A percentile compares a stretch with the other conserved stretches of the same genome.
Conservation (phyloP, 2,329 filamentous ascomycete genomes). For the Fusarium sp. region DNA sequence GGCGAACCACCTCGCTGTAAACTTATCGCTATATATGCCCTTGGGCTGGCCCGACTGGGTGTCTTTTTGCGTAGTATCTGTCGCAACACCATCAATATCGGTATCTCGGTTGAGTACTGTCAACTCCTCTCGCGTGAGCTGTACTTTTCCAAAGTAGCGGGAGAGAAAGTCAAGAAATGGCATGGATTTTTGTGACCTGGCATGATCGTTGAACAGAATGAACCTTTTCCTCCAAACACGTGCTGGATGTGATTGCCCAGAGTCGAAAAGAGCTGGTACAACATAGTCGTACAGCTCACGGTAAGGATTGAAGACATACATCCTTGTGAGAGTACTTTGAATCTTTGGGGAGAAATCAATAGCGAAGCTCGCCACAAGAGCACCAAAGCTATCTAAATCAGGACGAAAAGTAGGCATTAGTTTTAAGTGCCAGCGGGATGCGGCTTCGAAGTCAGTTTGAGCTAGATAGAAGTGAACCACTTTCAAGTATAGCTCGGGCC, state of each 20-base stretch:
- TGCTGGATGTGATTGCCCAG: constrained; percentile 62
- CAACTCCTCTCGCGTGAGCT: constrained; percentile 58
- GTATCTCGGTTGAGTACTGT: constrained; percentile 29
- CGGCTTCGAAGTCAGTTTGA: constrained; percentile 56
- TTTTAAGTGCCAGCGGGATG: constrained; percentile 64
- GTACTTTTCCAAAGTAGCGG: constrained; percentile 61
- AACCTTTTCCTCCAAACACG: constrained; percentile 64
- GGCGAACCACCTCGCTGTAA: constrained; percentile 87
- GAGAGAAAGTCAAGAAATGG: constrained; percentile 65
- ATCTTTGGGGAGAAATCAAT: constrained; percentile 54
- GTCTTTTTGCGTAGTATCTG: neutral
- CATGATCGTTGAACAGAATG: constrained; percentile 59
- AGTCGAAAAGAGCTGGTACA: constrained; percentile 65
- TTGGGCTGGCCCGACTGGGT: constrained; percentile 8
- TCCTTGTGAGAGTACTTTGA: constrained; percentile 58
- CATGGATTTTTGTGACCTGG: constrained; percentile 57
- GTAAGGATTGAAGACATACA: constrained; percentile 63
- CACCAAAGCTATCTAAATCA: constrained; percentile 58
- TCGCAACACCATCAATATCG: neutral
- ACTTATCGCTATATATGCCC: constrained; percentile 59
- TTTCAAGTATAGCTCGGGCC: constrained; percentile 67
- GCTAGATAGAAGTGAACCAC: constrained; percentile 61
- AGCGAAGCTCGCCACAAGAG: constrained; percentile 61
- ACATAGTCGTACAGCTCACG: constrained; percentile 65
- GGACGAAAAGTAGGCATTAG: constrained; percentile 62